Percentiles rank a stretch among this genome's conserved stretches.
phyloP scores from a whole-genome alignment of 768 basidiomycete genomes.

The Tulasnella sp. region DNA sequence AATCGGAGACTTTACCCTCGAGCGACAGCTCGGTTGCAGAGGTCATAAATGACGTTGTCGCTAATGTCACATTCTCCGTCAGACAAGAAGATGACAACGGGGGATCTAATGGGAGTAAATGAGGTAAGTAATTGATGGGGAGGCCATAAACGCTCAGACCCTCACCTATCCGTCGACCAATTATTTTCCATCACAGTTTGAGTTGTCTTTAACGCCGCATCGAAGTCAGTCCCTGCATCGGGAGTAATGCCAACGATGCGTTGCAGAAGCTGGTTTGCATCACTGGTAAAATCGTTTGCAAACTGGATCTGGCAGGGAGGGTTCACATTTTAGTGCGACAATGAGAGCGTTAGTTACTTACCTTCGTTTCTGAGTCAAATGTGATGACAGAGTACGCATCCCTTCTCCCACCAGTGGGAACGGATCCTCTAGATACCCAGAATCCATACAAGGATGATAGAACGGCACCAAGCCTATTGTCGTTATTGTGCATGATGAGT shows the following conservation, averaged over 20 bases:
- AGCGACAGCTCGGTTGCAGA: conserved; percentile 33
- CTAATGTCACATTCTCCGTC: conserved; percentile 37
- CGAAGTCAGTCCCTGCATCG: conserved; percentile 34
- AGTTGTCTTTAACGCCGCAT: conserved; percentile 30
- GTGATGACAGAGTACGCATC: conserved; percentile 48
- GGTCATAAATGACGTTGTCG: conserved; percentile 30
- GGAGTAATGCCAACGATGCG: conserved; percentile 28
- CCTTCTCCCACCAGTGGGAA: conserved; percentile 26
- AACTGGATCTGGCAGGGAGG: conserved; percentile 21
- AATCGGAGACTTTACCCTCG: conserved; percentile 30
- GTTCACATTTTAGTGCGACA: neutral
- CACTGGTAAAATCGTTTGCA: conserved; percentile 36
- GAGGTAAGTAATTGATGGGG: neutral
- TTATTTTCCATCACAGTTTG: conserved; percentile 31
- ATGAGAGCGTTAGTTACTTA: neutral
- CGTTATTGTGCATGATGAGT: conserved; percentile 28
- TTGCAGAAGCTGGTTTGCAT: conserved; percentile 35
- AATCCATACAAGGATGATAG: conserved; percentile 45
- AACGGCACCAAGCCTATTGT: conserved; percentile 48
- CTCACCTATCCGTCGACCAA: conserved; percentile 43
- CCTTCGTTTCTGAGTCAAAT: conserved; percentile 27
- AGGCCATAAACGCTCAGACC: no score
- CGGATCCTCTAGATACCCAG: conserved; percentile 39
- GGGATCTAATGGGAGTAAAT: no score
- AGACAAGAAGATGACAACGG: conserved; percentile 45